A percentile compares a stretch with the other conserved stretches of the same genome.
Evolutionary conservation across 257 asterid species (phyloP).

Genomic region (Solanum infundibuliforme): DNA sequence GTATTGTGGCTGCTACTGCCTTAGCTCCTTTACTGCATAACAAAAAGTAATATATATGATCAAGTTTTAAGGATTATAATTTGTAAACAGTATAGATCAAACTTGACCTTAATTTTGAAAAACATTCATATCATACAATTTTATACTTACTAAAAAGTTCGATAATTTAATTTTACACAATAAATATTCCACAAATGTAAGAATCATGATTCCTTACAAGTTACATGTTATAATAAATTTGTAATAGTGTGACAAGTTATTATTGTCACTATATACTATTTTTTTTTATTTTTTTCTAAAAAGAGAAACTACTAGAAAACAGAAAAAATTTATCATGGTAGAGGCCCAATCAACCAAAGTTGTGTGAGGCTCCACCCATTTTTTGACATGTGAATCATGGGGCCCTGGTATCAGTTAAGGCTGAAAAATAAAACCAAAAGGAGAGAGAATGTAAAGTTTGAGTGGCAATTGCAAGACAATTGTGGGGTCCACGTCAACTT

Average conservation of each 20-base stretch:
- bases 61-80: background rate
- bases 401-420: too few species aligned
- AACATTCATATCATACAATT: background rate
- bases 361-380: too few species aligned
- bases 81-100: background rate
- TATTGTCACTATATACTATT: background rate
- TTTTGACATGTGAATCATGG: too few species aligned
- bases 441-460: too few species aligned
- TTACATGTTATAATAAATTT: background rate
- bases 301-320: background rate
- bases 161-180: background rate
- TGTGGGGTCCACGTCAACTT: too few species aligned
- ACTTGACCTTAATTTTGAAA: background rate
- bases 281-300: too few species aligned
- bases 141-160: background rate
- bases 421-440: too few species aligned
- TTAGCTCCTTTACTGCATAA: too few species aligned
- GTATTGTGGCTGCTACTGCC: too few species aligned
- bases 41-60: background rate
- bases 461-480: too few species aligned
- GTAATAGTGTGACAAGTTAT: background rate
- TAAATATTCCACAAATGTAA: background rate
- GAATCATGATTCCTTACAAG: background rate
- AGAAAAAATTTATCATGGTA: too few species aligned
- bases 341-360: too few species aligned